phyloP scores from a whole-genome alignment of 2,329 filamentous ascomycete species.

The Aspergillus sp. region DNA sequence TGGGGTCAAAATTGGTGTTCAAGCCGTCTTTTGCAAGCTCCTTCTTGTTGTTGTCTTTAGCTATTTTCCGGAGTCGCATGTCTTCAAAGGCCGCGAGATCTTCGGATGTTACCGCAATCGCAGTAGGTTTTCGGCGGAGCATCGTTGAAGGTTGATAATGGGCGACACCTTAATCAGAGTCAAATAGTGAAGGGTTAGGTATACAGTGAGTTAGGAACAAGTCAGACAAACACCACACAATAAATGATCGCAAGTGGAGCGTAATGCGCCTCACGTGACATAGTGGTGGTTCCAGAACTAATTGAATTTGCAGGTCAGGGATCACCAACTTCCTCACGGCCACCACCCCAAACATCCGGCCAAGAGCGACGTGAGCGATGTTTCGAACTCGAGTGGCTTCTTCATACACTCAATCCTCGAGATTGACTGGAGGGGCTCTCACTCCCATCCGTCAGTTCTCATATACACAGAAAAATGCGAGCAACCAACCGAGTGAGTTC shows the following conservation, averaged over 20 bases:
- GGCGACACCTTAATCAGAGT: background rate
- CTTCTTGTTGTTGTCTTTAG: slow-evolving; percentile 24
- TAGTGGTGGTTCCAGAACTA: too few relatives aligned
- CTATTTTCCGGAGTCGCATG: slow-evolving; percentile 29
- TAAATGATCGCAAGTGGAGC: too few relatives aligned
- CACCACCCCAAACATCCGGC: background rate
- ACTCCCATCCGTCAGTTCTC: slow-evolving; percentile 27
- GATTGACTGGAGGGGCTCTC: slow-evolving; percentile 12
- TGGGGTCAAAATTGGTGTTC: slow-evolving; percentile 41
- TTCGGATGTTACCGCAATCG: slow-evolving; percentile 49
- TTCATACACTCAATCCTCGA: slow-evolving; percentile 8
- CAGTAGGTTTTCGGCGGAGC: slow-evolving; percentile 52
- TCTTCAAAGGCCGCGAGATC: slow-evolving; percentile 49
- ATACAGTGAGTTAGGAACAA: background rate
- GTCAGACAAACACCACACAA: too few relatives aligned
- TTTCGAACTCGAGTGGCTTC: slow-evolving; percentile 20
- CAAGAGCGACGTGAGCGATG: slow-evolving; percentile 19
- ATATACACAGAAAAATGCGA: slow-evolving; percentile 13
- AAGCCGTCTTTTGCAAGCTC: slow-evolving; percentile 19
- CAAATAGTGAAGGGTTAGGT: background rate
- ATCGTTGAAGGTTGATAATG: slow-evolving; percentile 26
- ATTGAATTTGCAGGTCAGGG: too few relatives aligned
- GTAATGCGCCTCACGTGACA: too few relatives aligned
- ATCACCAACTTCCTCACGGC: background rate
- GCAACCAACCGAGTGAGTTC: slow-evolving; percentile 15